A percentile compares a stretch with the other conserved stretches of the same genome.
phyloP scores from a whole-genome alignment of 768 basidiomycete genomes.

The Rickenella mellea region DNA sequence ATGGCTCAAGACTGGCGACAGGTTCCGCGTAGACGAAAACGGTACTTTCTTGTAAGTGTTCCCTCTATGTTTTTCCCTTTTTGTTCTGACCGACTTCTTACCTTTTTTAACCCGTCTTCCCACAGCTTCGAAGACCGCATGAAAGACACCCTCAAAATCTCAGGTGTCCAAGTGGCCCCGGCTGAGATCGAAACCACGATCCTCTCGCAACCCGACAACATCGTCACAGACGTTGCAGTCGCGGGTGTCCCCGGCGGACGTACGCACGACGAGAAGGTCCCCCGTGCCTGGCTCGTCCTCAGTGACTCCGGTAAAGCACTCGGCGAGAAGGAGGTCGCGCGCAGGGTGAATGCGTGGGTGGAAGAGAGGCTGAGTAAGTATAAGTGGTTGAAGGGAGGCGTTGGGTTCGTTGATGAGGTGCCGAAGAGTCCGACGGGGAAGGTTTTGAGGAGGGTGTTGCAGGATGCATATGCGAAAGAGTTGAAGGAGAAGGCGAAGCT shows the following conservation, averaged over 20 bases:
- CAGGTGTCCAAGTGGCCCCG: constrained; percentile 73
- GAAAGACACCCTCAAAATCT: constrained; percentile 81
- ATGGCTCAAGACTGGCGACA: constrained; percentile 72
- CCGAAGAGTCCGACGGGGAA: constrained; percentile 62
- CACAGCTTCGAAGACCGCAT: constrained; percentile 62
- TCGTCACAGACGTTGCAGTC: constrained; percentile 60
- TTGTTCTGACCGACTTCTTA: neutral
- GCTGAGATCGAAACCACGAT: constrained; percentile 66
- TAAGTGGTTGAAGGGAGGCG: constrained; percentile 50
- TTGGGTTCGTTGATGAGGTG: constrained; percentile 43
- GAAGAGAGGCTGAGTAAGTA: constrained; percentile 57
- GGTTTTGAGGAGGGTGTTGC: constrained; percentile 38
- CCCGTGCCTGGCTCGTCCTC: constrained; percentile 72
- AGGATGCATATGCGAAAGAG: constrained; percentile 35
- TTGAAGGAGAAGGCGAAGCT: constrained; percentile 17
- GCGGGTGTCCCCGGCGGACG: constrained; percentile 68
- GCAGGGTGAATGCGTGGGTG: constrained; percentile 51
- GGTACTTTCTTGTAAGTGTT: constrained; percentile 55
- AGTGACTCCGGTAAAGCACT: constrained; percentile 41
- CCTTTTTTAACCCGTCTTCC: neutral
- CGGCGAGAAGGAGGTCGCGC: constrained; percentile 30
- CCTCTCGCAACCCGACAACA: constrained; percentile 46
- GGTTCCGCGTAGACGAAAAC: constrained; percentile 49
- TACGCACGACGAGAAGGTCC: constrained; percentile 62
- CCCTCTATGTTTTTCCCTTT: neutral